Evolutionary conservation across 1,284 basidiomycete species (phyloP).

Genomic region (Amylostereum areolatum): DNA sequence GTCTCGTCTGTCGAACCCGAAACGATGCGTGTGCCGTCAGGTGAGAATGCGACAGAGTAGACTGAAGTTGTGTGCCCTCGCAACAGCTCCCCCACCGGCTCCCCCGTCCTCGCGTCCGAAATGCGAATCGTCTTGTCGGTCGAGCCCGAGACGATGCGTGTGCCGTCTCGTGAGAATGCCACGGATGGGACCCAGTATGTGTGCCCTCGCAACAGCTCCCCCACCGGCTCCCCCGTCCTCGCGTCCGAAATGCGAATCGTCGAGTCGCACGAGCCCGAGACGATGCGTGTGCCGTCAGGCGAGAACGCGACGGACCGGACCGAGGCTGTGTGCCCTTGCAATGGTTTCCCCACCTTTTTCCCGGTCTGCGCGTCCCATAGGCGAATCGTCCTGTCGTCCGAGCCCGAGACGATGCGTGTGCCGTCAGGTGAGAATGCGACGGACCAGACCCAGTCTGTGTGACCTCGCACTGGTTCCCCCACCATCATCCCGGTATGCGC

Average conservation of each 20-base stretch:
- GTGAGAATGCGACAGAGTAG: background rate
- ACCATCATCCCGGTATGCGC: background rate
- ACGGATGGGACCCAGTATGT: background rate
- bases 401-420: too few relatives aligned
- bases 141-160: slow-evolving; percentile 6
- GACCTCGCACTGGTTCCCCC: background rate
- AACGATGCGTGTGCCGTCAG: background rate
- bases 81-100: slow-evolving; percentile 1
- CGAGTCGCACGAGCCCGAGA: background rate
- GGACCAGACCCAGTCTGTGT: background rate
- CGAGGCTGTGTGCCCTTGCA: too few relatives aligned
- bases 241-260: slow-evolving; percentile 2
- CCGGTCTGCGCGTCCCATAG: too few relatives aligned
- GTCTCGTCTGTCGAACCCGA: slow-evolving; percentile 9
- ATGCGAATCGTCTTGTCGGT: slow-evolving; percentile 8
- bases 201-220: background rate
- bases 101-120: slow-evolving; percentile 6
- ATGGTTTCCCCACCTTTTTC: too few relatives aligned
- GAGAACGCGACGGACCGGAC: too few relatives aligned
- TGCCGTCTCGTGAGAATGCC: background rate
- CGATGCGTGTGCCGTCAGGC: too few relatives aligned
- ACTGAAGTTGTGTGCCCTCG: slow-evolving; percentile 5
- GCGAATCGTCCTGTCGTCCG: too few relatives aligned
- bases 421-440: slow-evolving; percentile 4
- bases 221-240: background rate